Evolutionary conservation across 164 flowering plant genomes (phyloP).

Genomic region (Umbilicus rupestris): DNA sequence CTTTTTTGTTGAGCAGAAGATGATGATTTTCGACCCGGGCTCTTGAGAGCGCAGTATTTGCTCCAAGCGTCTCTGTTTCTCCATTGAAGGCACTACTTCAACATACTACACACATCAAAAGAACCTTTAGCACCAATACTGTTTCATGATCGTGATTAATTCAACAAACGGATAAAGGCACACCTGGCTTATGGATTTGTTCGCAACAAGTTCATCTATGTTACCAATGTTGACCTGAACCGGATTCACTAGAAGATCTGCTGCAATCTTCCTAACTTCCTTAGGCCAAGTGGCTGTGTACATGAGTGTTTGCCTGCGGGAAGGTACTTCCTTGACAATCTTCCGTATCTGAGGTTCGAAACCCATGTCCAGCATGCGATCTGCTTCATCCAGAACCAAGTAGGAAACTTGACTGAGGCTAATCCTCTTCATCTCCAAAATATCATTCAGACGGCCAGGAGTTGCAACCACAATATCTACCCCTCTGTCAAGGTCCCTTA

Average conservation of each 20-base stretch:
- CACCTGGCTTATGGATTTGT: conserved; percentile 91
- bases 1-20: conserved; percentile 85
- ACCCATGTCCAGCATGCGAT: conserved; percentile 98
- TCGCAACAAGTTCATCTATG: conserved; percentile 85
- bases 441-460: conserved; percentile 90
- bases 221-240: conserved; percentile 88
- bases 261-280: conserved; percentile 84
- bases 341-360: conserved; percentile 92
- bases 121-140: neutral
- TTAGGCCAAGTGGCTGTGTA: conserved; percentile 97
- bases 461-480: conserved; percentile 87
- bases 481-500: conserved; percentile 67
- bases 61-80: conserved; percentile 66
- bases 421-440: conserved; percentile 65
- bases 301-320: conserved; percentile 87
- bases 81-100: conserved; percentile 57
- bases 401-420: conserved; percentile 71
- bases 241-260: conserved; percentile 73
- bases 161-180: neutral
- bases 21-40: conserved; percentile 71
- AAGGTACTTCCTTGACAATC: conserved; percentile 74
- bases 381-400: conserved; percentile 90
- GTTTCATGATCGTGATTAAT: neutral
- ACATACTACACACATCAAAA: conserved; percentile 34
- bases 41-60: conserved; percentile 79